Evolutionary conservation across 345 rosid species (phyloP).

Genomic region (Linum lewisii): DNA sequence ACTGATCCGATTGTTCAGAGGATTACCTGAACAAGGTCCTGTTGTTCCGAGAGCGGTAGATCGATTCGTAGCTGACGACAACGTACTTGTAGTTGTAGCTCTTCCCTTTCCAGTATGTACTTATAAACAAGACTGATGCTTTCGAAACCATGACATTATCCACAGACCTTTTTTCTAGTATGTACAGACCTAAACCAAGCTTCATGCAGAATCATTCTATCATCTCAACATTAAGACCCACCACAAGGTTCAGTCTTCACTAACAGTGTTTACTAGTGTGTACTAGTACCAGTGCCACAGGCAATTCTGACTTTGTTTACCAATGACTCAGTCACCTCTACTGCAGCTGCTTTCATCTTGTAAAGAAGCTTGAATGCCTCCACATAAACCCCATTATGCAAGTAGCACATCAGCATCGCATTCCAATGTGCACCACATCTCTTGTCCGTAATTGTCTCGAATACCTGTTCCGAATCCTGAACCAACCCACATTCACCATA

Average conservation of each 20-base stretch:
- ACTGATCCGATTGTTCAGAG: no score
- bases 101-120: background rate
- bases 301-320: conserved; percentile 28
- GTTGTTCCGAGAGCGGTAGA: background rate
- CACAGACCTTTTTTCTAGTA: background rate
- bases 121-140: background rate
- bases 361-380: conserved; percentile 56
- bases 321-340: conserved; percentile 28
- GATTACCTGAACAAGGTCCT: background rate
- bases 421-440: conserved; percentile 36
- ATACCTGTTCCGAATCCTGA: conserved; percentile 39
- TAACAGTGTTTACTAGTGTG: background rate
- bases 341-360: conserved; percentile 49
- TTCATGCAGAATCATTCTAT: background rate
- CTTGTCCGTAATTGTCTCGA: conserved; percentile 20
- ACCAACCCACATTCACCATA: conserved; percentile 45
- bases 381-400: conserved; percentile 35
- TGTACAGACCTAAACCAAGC: background rate
- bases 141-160: background rate
- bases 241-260: background rate
- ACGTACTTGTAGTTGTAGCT: background rate
- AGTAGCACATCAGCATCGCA: conserved; percentile 43
- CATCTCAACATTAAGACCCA: background rate
- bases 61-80: no score
- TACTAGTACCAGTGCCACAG: conserved; percentile 18